Conservation (phyloP, 306 rosid species). For the Luffa aegyptiaca region DNA sequence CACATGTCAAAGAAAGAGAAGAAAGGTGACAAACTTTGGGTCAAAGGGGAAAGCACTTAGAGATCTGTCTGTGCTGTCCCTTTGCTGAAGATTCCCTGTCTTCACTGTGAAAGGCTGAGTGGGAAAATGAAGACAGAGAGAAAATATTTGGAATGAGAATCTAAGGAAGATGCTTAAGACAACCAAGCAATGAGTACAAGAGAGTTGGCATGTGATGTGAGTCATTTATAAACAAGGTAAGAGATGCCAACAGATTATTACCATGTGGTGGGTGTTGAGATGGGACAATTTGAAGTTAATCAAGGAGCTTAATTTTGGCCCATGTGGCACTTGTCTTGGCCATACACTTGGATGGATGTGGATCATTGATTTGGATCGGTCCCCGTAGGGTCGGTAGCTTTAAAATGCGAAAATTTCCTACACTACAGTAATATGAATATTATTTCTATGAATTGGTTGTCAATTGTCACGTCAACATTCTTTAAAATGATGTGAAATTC, state of each 20-base stretch:
- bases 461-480: too few species aligned
- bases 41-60: constrained; percentile 38
- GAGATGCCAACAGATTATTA: not conserved
- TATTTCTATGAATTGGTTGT: too few species aligned
- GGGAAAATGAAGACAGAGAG: constrained; percentile 47
- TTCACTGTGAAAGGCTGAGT: constrained; percentile 25
- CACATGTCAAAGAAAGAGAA: not conserved
- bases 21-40: constrained; percentile 21
- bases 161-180: constrained; percentile 62
- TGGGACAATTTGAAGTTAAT: not conserved
- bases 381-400: not conserved
- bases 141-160: constrained; percentile 31
- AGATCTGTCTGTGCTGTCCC: constrained; percentile 60
- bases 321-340: not conserved
- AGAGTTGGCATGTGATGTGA: constrained; percentile 33
- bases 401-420: too few species aligned
- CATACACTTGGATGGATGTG: constrained; percentile 6
- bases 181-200: constrained; percentile 57
- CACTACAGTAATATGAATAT: too few species aligned
- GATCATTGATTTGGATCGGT: not conserved
- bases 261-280: not conserved
- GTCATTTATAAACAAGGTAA: constrained; percentile 9
- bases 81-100: constrained; percentile 59
- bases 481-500: too few species aligned
- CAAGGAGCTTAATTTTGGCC: too few species aligned